Conservation (phyloP, 2,329 filamentous ascomycete species). For the Colletotrichum musicola region DNA sequence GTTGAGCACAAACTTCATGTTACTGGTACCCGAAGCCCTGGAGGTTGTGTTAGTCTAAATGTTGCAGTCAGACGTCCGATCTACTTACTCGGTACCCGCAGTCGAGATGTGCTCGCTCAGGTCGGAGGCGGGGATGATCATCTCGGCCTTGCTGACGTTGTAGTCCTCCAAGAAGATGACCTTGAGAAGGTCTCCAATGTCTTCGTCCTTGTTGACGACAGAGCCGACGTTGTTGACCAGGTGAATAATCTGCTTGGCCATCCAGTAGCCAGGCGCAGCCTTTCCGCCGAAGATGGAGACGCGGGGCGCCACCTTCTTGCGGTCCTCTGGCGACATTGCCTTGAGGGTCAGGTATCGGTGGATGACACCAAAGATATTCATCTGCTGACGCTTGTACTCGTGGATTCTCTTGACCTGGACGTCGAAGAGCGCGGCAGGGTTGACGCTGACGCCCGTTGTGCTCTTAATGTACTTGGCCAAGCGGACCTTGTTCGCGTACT, state of each 20-base stretch:
- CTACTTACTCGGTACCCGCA: conserved; percentile 85
- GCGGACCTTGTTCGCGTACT: conserved; percentile 93
- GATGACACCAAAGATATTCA: conserved; percentile 99
- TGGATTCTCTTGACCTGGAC: conserved; percentile 99
- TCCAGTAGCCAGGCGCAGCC: conserved; percentile 98
- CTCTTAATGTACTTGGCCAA: conserved; percentile 92
- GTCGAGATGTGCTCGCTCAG: conserved; percentile 99
- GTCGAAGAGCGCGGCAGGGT: conserved; percentile 91
- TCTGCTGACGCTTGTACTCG: conserved; percentile 98
- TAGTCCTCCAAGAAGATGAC: conserved; percentile 98
- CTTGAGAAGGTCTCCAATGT: conserved; percentile 94
- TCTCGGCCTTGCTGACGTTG: conserved; percentile 99
- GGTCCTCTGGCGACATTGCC: conserved; percentile 82
- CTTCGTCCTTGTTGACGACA: conserved; percentile 91
- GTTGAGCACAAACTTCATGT: conserved; percentile 99
- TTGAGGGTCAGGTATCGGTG: conserved; percentile 94
- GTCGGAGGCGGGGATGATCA: conserved; percentile 93
- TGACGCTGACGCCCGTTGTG: conserved; percentile 83
- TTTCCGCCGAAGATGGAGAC: conserved; percentile 98
- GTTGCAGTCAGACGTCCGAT: background rate
- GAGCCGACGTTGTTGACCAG: conserved; percentile 91
- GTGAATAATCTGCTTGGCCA: conserved; percentile 99
- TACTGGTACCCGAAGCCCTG: conserved; percentile 84
- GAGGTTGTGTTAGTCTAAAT: conserved; percentile 37
- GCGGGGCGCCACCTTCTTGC: conserved; percentile 86